Evolutionary conservation across 768 basidiomycete species (phyloP), one percentile per base, ranked within the genome.

Genomic region (Xerocomellus intermedius): DNA sequence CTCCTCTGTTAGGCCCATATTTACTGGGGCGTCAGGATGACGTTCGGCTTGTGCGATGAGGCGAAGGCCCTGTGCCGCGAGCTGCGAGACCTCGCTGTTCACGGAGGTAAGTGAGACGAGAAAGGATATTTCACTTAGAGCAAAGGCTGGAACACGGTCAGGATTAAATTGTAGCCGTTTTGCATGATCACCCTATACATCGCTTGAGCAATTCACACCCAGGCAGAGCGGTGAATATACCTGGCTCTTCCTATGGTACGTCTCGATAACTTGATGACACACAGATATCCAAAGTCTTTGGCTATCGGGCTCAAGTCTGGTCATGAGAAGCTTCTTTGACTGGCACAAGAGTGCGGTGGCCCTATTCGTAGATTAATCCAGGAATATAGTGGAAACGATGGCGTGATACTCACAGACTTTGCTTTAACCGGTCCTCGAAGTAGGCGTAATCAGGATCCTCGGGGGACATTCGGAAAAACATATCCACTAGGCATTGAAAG

Each of bases 261-360:
- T 69, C 52, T 83, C 82, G 26, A 89, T 66, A 6, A 86, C 65
- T 52, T 85, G 83, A 64, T 82, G 78, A 5, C 83, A 77, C 24
- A 85, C 75, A n/a, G 78, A 72, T 45, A 86, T 81, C 84, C 87
- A 90, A 62, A 90, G 75, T 9, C 84, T 77, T 64, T 91, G 86
- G 1, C 74, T 72, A 44, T 88, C 83, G 5, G 79, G 64, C 57
- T 89, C 85, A 7, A 75, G 74, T 44, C 89, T 75, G n/a, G 80
- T 70, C 52, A 79, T 73, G 36, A 91, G 69, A 19, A 91, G 71
- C 56, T 83, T 84, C 26, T 77, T 79, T 12, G 78, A 75, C 16
- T 85, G 74, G 21, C 79, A 82, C 37, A 83, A 71, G 36, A 71
- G 58, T 26, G 55, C 64, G 43, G 52, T 45, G 32, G 68, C 61